Evolutionary conservation across 345 rosid genomes (phyloP), one percentile per base, ranked within the genome.

Genomic region (Populus euphratica): DNA sequence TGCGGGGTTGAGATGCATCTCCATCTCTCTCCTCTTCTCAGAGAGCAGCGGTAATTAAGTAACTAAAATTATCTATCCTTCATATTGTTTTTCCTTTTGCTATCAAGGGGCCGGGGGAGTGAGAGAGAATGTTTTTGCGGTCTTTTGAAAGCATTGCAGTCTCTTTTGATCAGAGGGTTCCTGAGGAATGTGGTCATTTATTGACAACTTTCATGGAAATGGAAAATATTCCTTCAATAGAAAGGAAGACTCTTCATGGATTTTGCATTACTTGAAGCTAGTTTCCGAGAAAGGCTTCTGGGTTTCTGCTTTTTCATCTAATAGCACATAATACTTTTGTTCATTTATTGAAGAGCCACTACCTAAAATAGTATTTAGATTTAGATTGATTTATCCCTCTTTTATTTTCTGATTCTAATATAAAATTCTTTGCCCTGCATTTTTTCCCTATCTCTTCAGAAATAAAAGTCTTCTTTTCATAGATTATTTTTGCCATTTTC

Each of bases 271-370:
- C 43, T 47, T 78, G 47, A 49, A 35, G 82, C 47, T 35, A 27
- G 66, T 39, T 39, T 66, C 59, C 39, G 21, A n/a, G 47, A 64
- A 70, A 39, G 69, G 54, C 61, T 70, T 44, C 14, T 77, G 33
- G 70, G 63, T 71, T 77, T 77, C 71, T 77, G 66, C 65, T 70
- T 77, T 72, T 77, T 77, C 71, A 63, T 71, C 64, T 7, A 74
- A 62, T 11, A 70, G 82, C 63, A 63, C 69, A 17, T 49, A 1
- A 18, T 68, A 39, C 52, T 23, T 16, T 56, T 36, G 12, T 50
- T 50, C 78, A 74, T 80, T 70, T 68, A 69, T 69, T 74, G 66
- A 80, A 69, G 56, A 33, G 17, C 76, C 75, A 69, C 52, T 69
- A 27, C 75, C 75, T 18, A 5, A 68, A 56, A 27, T 78, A 41